phyloP scores from a whole-genome alignment of 352 stramenopile genomes.

The Lagenidium giganteum region DNA sequence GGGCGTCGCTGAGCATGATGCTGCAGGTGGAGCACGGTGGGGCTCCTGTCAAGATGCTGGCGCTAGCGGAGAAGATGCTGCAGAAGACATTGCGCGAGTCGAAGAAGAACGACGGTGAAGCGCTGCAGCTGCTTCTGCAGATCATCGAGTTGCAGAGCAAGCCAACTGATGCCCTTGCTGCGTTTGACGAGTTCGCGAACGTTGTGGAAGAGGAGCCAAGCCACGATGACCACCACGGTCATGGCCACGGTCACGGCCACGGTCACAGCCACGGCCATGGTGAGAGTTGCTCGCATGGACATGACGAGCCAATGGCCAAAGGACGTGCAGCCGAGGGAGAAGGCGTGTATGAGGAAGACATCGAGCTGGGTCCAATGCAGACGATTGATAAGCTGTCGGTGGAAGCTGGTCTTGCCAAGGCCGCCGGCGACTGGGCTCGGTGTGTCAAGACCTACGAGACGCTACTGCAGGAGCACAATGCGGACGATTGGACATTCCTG shows the following conservation, averaged over 20 bases:
- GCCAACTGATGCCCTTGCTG: constrained; percentile 49
- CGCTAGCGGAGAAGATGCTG: constrained; percentile 75
- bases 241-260: background rate
- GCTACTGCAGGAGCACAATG: constrained; percentile 67
- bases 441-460: constrained; percentile 43
- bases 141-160: constrained; percentile 73
- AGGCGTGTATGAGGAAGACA: constrained; percentile 76
- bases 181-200: constrained; percentile 68
- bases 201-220: constrained; percentile 13
- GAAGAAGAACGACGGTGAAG: constrained; percentile 55
- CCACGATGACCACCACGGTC: background rate
- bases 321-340: constrained; percentile 61
- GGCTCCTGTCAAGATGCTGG: constrained; percentile 67
- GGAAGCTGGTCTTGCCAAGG: constrained; percentile 54
- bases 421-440: constrained; percentile 44
- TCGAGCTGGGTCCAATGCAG: constrained; percentile 80
- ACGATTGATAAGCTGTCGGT: constrained; percentile 67
- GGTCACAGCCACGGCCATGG: constrained; percentile 10
- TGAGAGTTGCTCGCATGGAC: constrained; percentile 9
- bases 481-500: constrained; percentile 82
- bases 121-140: constrained; percentile 61
- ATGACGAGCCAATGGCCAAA: constrained; percentile 15
- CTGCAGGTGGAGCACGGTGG: constrained; percentile 69
- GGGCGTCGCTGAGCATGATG: constrained; percentile 79
- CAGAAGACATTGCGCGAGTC: constrained; percentile 66